A percentile compares a stretch with the other conserved stretches of the same genome.
Conservation (phyloP, 2,329 filamentous ascomycete species). For the Rhytidhysteron rufulum region DNA sequence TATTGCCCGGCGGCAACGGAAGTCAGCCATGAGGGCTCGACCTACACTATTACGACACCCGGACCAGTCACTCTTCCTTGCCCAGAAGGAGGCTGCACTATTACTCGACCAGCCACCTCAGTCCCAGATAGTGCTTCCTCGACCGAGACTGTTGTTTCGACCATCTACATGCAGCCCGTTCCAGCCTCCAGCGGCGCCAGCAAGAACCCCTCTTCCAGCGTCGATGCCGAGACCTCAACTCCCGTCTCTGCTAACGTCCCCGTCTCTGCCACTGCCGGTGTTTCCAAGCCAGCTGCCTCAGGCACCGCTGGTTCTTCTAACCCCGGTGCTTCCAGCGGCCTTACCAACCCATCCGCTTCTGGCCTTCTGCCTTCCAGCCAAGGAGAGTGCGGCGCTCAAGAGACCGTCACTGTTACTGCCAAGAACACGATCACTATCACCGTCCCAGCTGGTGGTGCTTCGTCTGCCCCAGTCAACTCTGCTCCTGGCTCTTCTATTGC, state of each 20-base stretch:
- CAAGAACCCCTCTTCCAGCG: too few relatives aligned
- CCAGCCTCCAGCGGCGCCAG: too few relatives aligned
- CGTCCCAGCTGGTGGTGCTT: slow-evolving; percentile 11
- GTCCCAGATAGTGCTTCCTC: slow-evolving; percentile 4
- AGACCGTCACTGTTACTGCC: slow-evolving; percentile 21
- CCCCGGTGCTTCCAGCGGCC: slow-evolving; percentile 19
- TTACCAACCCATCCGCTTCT: too few relatives aligned
- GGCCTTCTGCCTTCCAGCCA: too few relatives aligned
- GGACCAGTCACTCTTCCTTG: too few relatives aligned
- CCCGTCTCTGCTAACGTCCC: slow-evolving; percentile 2
- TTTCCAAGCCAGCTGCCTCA: slow-evolving; percentile 3
- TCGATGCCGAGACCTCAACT: slow-evolving; percentile 11
- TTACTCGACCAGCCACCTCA: too few relatives aligned
- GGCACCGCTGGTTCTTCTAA: slow-evolving; percentile 1
- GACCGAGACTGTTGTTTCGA: slow-evolving; percentile 8
- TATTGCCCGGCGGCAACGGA: too few relatives aligned
- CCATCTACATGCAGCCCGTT: slow-evolving; percentile 10
- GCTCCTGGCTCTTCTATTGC: neutral
- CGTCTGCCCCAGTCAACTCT: slow-evolving; percentile 1
- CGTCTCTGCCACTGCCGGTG: slow-evolving; percentile 8
- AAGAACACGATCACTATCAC: slow-evolving; percentile 28
- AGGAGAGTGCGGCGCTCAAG: too few relatives aligned
- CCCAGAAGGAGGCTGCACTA: too few relatives aligned
- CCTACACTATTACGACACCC: too few relatives aligned
- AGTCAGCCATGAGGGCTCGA: too few relatives aligned